Evolutionary conservation across 2,329 filamentous ascomycete species (phyloP).

Genomic region (Venturia pyrina): DNA sequence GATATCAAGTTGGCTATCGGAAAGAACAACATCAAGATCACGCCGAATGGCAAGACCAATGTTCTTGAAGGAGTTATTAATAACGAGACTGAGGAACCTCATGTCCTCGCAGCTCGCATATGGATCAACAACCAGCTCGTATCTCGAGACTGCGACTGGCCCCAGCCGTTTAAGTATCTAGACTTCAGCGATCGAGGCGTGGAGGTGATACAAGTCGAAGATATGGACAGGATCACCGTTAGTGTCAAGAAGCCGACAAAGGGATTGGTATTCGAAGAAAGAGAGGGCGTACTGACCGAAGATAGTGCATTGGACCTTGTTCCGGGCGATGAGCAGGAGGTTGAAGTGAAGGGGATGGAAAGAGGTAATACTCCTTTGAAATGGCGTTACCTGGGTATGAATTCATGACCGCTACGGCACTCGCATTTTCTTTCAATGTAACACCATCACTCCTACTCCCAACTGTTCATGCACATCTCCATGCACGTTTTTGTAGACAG

Average conservation of each 20-base stretch:
- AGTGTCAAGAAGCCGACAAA: constrained; percentile 45
- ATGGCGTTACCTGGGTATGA: constrained; percentile 35
- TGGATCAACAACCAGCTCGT: constrained; percentile 43
- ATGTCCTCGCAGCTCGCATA: constrained; percentile 45
- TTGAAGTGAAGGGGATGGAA: constrained; percentile 34
- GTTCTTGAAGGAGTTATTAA: constrained; percentile 42
- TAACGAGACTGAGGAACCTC: constrained; percentile 41
- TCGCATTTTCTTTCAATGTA: neutral
- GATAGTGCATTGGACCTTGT: constrained; percentile 50
- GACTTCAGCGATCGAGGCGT: constrained; percentile 42
- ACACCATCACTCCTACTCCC: neutral
- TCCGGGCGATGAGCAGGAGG: constrained; percentile 46
- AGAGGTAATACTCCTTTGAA: constrained; percentile 24
- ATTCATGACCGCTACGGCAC: neutral
- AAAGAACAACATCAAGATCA: constrained; percentile 37
- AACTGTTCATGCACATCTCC: no score
- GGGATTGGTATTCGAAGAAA: constrained; percentile 50
- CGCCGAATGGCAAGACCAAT: constrained; percentile 46
- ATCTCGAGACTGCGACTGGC: constrained; percentile 49
- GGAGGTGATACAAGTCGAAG: constrained; percentile 25
- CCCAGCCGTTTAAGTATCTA: constrained; percentile 51
- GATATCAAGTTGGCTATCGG: constrained; percentile 43
- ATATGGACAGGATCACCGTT: constrained; percentile 35
- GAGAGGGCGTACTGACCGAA: constrained; percentile 42
- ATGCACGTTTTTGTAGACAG: no score